A percentile compares a stretch with the other conserved stretches of the same genome.
phyloP scores from a whole-genome alignment of 108 stramenopile genomes.

The Cyclotella baltica region DNA sequence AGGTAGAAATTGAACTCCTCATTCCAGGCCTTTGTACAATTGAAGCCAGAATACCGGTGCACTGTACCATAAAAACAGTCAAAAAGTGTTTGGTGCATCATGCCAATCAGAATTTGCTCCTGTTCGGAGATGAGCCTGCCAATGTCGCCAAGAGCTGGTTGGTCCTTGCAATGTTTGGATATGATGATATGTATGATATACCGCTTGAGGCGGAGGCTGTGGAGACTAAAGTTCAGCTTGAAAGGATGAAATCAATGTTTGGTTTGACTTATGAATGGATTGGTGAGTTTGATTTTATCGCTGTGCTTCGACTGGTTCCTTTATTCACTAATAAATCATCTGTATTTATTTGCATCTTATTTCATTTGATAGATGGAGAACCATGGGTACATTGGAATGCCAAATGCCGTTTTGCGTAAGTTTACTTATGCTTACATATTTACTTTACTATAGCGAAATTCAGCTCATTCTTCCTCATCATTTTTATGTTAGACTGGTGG shows the following conservation, averaged over 20 bases:
- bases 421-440: not conserved
- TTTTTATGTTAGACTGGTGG: conserved; percentile 55
- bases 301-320: no score
- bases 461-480: no score
- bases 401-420: conserved; percentile 66
- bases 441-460: no score
- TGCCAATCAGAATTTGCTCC: conserved; percentile 63
- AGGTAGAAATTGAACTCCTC: conserved; percentile 77
- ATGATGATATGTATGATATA: conserved; percentile 80
- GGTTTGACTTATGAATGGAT: conserved; percentile 42
- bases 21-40: conserved; percentile 81
- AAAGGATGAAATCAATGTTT: conserved; percentile 74
- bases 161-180: conserved; percentile 74
- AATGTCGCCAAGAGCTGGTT: conserved; percentile 78
- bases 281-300: conserved; percentile 27
- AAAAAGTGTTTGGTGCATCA: conserved; percentile 64
- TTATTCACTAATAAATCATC: no score
- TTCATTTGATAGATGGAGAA: conserved; percentile 43
- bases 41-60: conserved; percentile 68
- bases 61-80: conserved; percentile 62
- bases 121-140: conserved; percentile 41
- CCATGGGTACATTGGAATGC: conserved; percentile 64
- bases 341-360: conserved; percentile 4
- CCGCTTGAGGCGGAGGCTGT: conserved; percentile 75
- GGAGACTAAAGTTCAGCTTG: conserved; percentile 65